Base-by-base conservation (phyloP, 768 basidiomycete genomes). In the Termitomyces sp. region DNA sequence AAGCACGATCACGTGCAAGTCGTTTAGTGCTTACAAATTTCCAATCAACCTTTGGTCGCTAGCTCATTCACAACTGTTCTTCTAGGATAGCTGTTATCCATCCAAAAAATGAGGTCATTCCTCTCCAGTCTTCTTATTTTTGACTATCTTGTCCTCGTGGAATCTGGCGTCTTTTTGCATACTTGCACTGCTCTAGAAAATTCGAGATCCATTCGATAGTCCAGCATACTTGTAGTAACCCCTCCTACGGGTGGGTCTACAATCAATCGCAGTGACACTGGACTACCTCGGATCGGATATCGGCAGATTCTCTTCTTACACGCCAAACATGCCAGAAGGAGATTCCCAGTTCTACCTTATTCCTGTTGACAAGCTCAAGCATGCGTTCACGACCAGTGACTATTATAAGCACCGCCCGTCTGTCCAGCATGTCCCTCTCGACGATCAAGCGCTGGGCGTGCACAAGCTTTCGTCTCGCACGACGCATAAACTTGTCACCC, bases 401-500 rank as follows among this genome's bases (percentile, higher is more conserved):
- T 56, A 67, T 8, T 54, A 73, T n/a, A 57, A 61, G 0, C 62
- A 65, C 58, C 54, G 39, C 13, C 66, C 53, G 18, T 48, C 63
- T 36, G 55, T 72, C 3, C 64, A 63, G 24, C 58, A 57, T n/a
- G 69, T 78, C 4, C 54, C 67, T 3, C 74, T 82, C 15, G 61
- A 69, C 22, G 83, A 86, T 65, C 55, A 71, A 4, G 60, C 69
- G 0, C 75, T 86, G 0, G 81, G 81, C 2, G 78, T 85, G 5
- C 80, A 83, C 68, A 81, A 77, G 57, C 69, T 77, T 24, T 71
- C 74, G 1, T 72, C 74, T 0, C 67, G 67, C 24, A 78, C 78
- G 0, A 64, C 70, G 1, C 75, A 76, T 48, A 58, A 62, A 15
- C 42, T 70, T 22, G 74, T 76, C 22, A 61, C 61, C 13, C 74